Base-by-base conservation (phyloP, 306 rosid genomes). In the Neltuma alba region DNA sequence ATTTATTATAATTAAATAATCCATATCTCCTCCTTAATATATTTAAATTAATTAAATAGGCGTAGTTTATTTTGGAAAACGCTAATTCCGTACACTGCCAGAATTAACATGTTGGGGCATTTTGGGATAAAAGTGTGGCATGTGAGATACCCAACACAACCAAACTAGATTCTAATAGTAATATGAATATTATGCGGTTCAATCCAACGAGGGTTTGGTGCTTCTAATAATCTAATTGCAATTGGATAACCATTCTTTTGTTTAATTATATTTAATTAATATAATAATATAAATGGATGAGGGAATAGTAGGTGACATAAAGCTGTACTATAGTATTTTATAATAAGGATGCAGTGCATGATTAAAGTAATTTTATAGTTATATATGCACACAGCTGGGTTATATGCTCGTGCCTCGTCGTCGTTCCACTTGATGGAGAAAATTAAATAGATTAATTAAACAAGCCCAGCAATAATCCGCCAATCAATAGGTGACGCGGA, bases 281-380 rank as follows among this genome's bases (percentile, higher is more conserved):
- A 36, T 45, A 23, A 7, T 63, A 18, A 20, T 21, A 25, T 25
- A 27, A 27, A 30, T 61, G 12, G 80, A 18, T 8, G 7, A 57
- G 38, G 38, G 64, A 44, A 34, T n/a, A 50, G 70, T 72, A 2
- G 78, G 85, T 79, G 34, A 60, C 48, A 77, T 40, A 40, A 67
- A 23, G 73, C 14, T 67, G 33, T 23, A 23, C 52, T 12, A 40
- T 66, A 18, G n/a, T 52, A 25, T 38, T 12, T 23, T 40, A 69
- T 69, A 14, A 69, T 25, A n/a, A 64, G 77, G 83, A 2, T 82
- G 83, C 31, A 80, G 84, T 82, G 83, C 31, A 80, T 87, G 85
- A 87, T 84, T 87, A 79, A 79, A 76, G 69, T 48, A 64, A 30
- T 65, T 25, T 27, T 47, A 40, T 40, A 13, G 1, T 45, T 15